A percentile compares a stretch with the other conserved stretches of the same genome.
Conservation (phyloP, 1,284 basidiomycete genomes). For the Tilletia indica region DNA sequence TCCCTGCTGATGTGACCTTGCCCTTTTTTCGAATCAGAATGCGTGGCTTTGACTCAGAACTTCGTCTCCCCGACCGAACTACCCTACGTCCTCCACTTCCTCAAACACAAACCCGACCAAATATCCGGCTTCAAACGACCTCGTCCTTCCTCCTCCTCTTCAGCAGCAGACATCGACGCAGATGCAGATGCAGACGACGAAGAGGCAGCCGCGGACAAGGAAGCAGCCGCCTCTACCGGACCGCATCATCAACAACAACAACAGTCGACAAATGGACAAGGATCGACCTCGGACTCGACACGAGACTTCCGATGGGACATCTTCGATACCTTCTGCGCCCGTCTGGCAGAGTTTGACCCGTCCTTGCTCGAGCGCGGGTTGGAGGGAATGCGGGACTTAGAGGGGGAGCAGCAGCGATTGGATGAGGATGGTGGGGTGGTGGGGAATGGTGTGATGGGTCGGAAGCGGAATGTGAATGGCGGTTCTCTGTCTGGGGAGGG, state of each 20-base stretch:
- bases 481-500: neutral
- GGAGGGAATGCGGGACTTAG: constrained; percentile 26
- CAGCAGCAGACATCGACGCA: constrained; percentile 22
- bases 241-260: constrained; percentile 1
- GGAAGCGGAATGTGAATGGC: neutral
- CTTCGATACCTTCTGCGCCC: constrained; percentile 36
- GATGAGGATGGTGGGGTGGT: neutral
- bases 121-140: constrained; percentile 57
- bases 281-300: neutral
- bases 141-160: neutral
- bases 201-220: constrained; percentile 31
- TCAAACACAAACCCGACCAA: constrained; percentile 57
- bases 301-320: constrained; percentile 26
- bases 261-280: neutral
- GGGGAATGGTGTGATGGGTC: neutral
- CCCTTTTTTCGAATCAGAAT: constrained; percentile 28
- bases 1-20: neutral
- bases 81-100: constrained; percentile 56
- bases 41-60: constrained; percentile 59
- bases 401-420: constrained; percentile 17
- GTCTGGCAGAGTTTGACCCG: constrained; percentile 31
- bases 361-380: constrained; percentile 27
- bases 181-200: constrained; percentile 36
- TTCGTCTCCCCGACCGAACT: constrained; percentile 58
- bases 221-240: neutral